phyloP scores from a whole-genome alignment of 2,329 filamentous ascomycete species.

The Fusarium graminum region DNA sequence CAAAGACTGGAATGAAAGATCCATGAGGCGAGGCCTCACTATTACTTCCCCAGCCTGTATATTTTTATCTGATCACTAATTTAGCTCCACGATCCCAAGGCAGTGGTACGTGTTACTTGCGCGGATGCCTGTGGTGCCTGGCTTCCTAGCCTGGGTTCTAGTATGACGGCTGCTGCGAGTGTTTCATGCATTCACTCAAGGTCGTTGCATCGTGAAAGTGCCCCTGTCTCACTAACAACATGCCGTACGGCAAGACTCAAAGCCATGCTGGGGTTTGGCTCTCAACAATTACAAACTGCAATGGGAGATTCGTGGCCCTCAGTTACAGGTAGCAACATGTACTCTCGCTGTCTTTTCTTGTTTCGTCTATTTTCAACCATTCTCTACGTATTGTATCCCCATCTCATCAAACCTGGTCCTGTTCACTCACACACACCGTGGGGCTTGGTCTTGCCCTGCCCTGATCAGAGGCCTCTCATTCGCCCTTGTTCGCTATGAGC shows the following conservation, averaged over 20 bases:
- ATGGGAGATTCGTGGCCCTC: conserved; percentile 34
- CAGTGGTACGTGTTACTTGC: conserved; percentile 36
- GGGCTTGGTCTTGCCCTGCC: conserved; percentile 45
- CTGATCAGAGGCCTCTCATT: conserved; percentile 32
- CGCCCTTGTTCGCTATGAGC: conserved; percentile 24
- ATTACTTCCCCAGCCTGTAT: conserved; percentile 13
- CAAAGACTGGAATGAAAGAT: conserved; percentile 36
- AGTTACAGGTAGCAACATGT: conserved; percentile 38
- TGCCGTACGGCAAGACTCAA: not conserved
- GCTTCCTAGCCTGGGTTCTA: conserved; percentile 13
- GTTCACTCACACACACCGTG: conserved; percentile 40
- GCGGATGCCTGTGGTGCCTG: conserved; percentile 30
- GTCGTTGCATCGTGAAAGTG: conserved; percentile 36
- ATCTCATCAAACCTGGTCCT: conserved; percentile 22
- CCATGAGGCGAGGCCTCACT: conserved; percentile 32
- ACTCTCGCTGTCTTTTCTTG: conserved; percentile 15
- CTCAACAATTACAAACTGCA: conserved; percentile 12
- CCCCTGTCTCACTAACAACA: conserved; percentile 7
- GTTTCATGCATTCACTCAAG: conserved; percentile 42
- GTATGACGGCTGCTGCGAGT: conserved; percentile 37
- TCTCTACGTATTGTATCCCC: conserved; percentile 2
- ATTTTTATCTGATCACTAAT: conserved; percentile 28
- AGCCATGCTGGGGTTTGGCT: conserved; percentile 15
- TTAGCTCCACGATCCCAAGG: conserved; percentile 36
- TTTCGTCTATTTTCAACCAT: conserved; percentile 36